These are phyloP conservation scores for Calonectria pseudoturangicola DNA, from an alignment of 2,329 filamentous ascomycete genomes.

Conservation along the genomic window DNA sequence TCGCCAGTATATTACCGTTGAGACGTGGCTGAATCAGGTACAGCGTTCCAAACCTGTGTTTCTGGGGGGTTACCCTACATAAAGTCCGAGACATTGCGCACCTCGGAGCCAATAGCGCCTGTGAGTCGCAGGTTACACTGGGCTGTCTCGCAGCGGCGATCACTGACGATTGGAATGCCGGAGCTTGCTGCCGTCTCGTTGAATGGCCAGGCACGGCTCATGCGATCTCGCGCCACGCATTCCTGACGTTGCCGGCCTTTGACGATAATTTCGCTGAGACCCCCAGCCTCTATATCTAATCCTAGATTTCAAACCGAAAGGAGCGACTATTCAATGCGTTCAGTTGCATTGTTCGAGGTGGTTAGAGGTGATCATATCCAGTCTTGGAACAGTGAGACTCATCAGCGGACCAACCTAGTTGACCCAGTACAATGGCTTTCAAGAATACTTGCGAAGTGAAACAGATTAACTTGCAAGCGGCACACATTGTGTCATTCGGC, in stretches of 20 bases:
- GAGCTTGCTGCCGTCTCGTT: neutral
- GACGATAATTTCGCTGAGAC: conserved; percentile 1
- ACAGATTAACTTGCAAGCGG: no score
- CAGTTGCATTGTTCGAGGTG: neutral
- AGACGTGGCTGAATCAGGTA: conserved; percentile 2
- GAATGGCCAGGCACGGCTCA: neutral
- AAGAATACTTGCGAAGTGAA: no score
- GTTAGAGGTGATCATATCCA: neutral
- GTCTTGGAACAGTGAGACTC: no score
- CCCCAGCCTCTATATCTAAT: neutral
- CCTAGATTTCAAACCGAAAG: neutral
- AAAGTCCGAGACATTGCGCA: conserved; percentile 8
- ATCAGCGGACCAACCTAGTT: neutral
- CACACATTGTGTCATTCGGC: no score
- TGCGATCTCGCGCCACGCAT: conserved; percentile 11
- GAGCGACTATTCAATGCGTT: neutral
- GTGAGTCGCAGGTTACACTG: neutral
- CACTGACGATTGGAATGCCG: neutral
- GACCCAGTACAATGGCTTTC: no score
- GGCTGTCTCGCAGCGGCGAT: neutral
- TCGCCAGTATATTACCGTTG: neutral
- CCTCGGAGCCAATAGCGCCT: neutral
- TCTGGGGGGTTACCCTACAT: neutral
- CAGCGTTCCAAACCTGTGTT: conserved; percentile 1
- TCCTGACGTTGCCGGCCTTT: neutral